phyloP scores from a whole-genome alignment of 2,329 filamentous ascomycete genomes.

The Colletotrichum agaves region DNA sequence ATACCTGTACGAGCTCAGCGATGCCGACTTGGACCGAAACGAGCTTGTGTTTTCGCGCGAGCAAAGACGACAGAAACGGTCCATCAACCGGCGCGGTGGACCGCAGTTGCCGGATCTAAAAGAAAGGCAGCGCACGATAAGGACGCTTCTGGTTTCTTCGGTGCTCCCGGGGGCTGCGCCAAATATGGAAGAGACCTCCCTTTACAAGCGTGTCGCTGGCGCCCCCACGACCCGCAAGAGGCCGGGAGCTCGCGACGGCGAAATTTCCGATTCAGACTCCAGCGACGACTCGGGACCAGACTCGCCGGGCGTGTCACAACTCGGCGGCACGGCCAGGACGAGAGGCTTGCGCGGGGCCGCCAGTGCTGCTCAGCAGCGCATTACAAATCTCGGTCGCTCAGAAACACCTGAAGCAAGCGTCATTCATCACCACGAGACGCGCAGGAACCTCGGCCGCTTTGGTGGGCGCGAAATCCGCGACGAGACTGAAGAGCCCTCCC shows the following conservation, averaged over 20 bases:
- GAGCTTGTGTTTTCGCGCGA: conserved; percentile 94
- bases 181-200: conserved; percentile 82
- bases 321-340: conserved; percentile 84
- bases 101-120: conserved; percentile 96
- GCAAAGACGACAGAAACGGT: conserved; percentile 93
- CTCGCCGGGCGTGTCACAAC: conserved; percentile 81
- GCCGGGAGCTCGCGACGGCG: conserved; percentile 69
- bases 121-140: conserved; percentile 91
- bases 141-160: conserved; percentile 91
- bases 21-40: conserved; percentile 87
- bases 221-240: conserved; percentile 67
- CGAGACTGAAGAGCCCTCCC: conserved; percentile 80
- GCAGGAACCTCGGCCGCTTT: conserved; percentile 68
- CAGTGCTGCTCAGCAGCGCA: conserved; percentile 85
- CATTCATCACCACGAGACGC: conserved; percentile 73
- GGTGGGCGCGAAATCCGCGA: conserved; percentile 74
- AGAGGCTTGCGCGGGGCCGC: conserved; percentile 91
- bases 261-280: conserved; percentile 87
- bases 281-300: conserved; percentile 89
- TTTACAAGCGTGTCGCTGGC: conserved; percentile 82
- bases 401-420: conserved; percentile 84
- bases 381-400: conserved; percentile 84
- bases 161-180: conserved; percentile 88
- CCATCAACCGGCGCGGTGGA: conserved; percentile 91
- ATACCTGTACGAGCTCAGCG: conserved; percentile 92